Base-by-base conservation (phyloP, 805 yeast genomes). In the Saturnispora serradocipensis region DNA sequence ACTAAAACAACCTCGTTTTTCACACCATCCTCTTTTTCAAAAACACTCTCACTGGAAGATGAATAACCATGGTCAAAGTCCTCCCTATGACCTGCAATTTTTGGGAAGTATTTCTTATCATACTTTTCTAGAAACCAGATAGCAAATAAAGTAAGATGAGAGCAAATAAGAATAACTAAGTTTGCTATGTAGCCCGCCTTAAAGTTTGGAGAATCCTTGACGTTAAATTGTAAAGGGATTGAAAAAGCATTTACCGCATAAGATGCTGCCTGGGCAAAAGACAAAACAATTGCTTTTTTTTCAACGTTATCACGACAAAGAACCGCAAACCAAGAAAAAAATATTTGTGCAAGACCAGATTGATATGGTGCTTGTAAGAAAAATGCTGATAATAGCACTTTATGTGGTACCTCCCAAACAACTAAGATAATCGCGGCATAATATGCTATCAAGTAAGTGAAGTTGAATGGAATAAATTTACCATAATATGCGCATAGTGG, bases 401-500 rank as follows among this genome's bases (percentile, higher is more conserved):
- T 42, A 20, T 50, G 50, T n/a, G 52, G 49, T 11, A 48, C 52
- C 35, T 50, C 36, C 58, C 59, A 57, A 24, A 49, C 38, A 20
- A 56, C 46, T 9, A 58, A 42, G 20, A 54, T 18, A 45, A 56
- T 54, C 9, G 54, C 48, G 1, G 57, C 38, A 43, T 44, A 58
- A 24, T 53, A 55, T 6, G 56, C 55, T 1, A 44, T 28, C 13
- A 35, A 8, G 25, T 49, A 35, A 1, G 53, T 56, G 5, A 49
- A 1, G 4, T 43, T 39, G 5, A 48, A 51, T 5, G 54, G 50
- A 15, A 56, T 9, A 22, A 56, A 6, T 53, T 61, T 54, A 47
- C 65, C 56, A 45, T 72, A 59, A 5, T 73, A 62, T 59, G 74
- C 67, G 2, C 80, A 76, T 36, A 74, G 52, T 39, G 73, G 64